Evolutionary conservation across 2,329 filamentous ascomycete genomes (phyloP).

Genomic region (Paracoccidioides brasiliensis): DNA sequence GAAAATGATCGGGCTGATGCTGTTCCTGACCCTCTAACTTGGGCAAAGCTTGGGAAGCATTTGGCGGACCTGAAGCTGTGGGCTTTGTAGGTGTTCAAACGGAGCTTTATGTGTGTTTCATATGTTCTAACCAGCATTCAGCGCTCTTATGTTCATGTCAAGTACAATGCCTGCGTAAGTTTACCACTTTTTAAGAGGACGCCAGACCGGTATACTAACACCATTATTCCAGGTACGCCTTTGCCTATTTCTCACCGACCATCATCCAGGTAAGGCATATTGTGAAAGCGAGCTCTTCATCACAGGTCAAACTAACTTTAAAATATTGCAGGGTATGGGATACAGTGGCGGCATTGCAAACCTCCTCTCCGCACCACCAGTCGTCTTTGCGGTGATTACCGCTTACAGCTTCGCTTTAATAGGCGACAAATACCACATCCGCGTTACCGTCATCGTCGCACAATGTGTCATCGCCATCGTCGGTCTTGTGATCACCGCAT

Average conservation of each 20-base stretch:
- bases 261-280: constrained; percentile 38
- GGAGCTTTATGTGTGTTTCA: constrained; percentile 3
- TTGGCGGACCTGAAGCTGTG: constrained; percentile 6
- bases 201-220: not conserved
- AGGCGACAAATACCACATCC: constrained; percentile 50
- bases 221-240: constrained; percentile 44
- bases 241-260: constrained; percentile 61
- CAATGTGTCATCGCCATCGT: constrained; percentile 53
- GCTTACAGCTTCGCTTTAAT: constrained; percentile 46
- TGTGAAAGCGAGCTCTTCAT: not conserved
- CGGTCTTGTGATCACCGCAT: constrained; percentile 56
- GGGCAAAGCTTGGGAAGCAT: constrained; percentile 24
- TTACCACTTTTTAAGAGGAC: not conserved
- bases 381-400: constrained; percentile 47
- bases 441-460: constrained; percentile 49
- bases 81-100: constrained; percentile 6
- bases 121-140: not conserved
- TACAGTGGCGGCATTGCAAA: constrained; percentile 49
- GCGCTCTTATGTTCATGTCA: constrained; percentile 1
- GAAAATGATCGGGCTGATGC: constrained; percentile 41
- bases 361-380: constrained; percentile 55
- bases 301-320: not conserved
- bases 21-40: constrained; percentile 34
- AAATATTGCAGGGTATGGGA: constrained; percentile 36
- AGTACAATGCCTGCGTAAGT: constrained; percentile 2